A percentile compares a stretch with the other conserved stretches of the same genome.
Evolutionary conservation across 768 basidiomycete species (phyloP).

Genomic region (Boletellus ananiceps): DNA sequence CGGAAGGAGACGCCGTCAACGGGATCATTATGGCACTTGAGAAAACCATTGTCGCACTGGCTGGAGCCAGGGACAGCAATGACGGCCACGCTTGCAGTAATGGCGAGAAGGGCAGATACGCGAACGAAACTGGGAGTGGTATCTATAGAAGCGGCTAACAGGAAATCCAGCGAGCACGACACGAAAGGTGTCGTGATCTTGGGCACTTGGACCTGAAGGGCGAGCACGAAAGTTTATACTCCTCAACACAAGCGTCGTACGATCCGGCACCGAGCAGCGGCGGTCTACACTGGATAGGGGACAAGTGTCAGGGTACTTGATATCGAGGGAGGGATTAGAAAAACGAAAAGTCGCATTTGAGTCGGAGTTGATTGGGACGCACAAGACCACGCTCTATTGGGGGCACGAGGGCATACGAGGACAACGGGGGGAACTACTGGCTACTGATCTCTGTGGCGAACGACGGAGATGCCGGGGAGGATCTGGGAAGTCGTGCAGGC

Average conservation of each 20-base stretch:
- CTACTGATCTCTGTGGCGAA: no score
- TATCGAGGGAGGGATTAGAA: no score
- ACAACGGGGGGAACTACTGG: no score
- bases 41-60: constrained; percentile 13
- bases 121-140: constrained; percentile 21
- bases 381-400: no score
- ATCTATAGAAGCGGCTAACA: not conserved
- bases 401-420: no score
- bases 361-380: no score
- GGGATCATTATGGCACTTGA: constrained; percentile 8
- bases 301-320: not conserved
- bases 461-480: no score
- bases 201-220: not conserved
- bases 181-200: not conserved
- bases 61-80: constrained; percentile 1
- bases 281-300: constrained; percentile 10
- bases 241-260: constrained; percentile 1
- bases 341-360: no score
- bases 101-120: constrained; percentile 8
- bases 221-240: constrained; percentile 15
- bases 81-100: constrained; percentile 2
- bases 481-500: no score
- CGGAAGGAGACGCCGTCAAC: no score
- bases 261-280: constrained; percentile 10
- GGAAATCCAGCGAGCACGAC: not conserved